phyloP scores from a whole-genome alignment of 352 stramenopile species.

The Phytophthora parvispora region DNA sequence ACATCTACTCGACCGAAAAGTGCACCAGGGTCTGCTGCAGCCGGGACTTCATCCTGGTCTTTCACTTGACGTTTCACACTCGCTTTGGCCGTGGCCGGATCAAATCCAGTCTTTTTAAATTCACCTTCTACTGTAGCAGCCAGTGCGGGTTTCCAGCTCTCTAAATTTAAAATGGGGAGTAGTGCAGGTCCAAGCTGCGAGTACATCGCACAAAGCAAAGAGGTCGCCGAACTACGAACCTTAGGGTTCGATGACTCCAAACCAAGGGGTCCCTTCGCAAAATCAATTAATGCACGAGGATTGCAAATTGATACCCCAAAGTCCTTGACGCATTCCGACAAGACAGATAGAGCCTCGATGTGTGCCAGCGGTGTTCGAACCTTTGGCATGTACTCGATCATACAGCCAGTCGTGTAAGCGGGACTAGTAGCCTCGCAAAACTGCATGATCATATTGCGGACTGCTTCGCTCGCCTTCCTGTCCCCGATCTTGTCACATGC shows the following conservation, averaged over 20 bases:
- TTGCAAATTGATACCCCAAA: conserved; percentile 83
- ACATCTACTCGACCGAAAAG: conserved; percentile 86
- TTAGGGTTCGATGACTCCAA: conserved; percentile 88
- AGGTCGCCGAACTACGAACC: conserved; percentile 72
- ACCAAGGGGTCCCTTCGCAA: conserved; percentile 73
- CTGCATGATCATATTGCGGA: conserved; percentile 78
- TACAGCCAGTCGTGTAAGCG: conserved; percentile 79
- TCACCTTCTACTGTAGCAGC: conserved; percentile 80
- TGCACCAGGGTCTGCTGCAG: conserved; percentile 52
- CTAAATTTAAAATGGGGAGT: conserved; percentile 82
- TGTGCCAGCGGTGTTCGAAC: conserved; percentile 86
- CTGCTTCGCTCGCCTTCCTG: conserved; percentile 76
- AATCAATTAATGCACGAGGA: conserved; percentile 79
- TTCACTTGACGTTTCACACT: conserved; percentile 80
- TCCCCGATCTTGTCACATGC: conserved; percentile 89
- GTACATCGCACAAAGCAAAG: conserved; percentile 85
- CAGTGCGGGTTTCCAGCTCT: conserved; percentile 88
- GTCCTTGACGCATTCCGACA: conserved; percentile 79
- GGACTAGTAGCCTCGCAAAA: conserved; percentile 83
- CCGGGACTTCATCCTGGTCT: conserved; percentile 61
- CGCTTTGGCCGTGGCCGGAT: conserved; percentile 61
- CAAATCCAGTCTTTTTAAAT: conserved; percentile 87
- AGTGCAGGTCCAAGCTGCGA: conserved; percentile 84
- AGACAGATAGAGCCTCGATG: conserved; percentile 70
- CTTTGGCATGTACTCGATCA: conserved; percentile 80